A percentile compares a stretch with the other conserved stretches of the same genome.
phyloP scores from a whole-genome alignment of 805 yeast genomes.

The Metschnikowia amazonensis region DNA sequence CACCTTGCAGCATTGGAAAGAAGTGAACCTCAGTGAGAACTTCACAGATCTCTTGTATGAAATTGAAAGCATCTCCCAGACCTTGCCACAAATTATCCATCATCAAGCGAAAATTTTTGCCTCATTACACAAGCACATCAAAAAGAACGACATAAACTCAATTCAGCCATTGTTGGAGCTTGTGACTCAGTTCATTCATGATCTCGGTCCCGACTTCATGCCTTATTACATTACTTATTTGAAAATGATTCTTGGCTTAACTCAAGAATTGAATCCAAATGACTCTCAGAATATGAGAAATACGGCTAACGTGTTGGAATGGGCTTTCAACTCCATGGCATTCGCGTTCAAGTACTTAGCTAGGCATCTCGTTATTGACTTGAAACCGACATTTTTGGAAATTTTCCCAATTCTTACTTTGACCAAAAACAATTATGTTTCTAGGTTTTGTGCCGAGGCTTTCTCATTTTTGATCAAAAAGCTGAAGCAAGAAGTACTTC shows the following conservation, averaged over 20 bases:
- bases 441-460: constrained; percentile 88
- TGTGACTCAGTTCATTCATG: constrained; percentile 83
- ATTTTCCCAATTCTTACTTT: constrained; percentile 62
- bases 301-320: constrained; percentile 65
- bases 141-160: constrained; percentile 61
- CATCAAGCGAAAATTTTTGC: constrained; percentile 61
- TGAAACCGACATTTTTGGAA: constrained; percentile 63
- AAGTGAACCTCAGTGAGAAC: constrained; percentile 70
- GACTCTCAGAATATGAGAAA: constrained; percentile 52
- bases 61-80: constrained; percentile 53
- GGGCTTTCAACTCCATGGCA: constrained; percentile 81
- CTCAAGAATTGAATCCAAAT: constrained; percentile 34
- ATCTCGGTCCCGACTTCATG: constrained; percentile 87
- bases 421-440: constrained; percentile 55
- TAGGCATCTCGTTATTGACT: constrained; percentile 55
- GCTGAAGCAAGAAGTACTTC: constrained; percentile 47
- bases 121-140: constrained; percentile 44
- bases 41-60: constrained; percentile 62
- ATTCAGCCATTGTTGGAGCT: constrained; percentile 76
- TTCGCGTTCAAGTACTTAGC: constrained; percentile 86
- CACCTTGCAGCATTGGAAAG: constrained; percentile 82
- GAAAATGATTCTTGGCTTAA: constrained; percentile 45
- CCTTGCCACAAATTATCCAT: constrained; percentile 76
- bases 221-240: constrained; percentile 59
- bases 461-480: constrained; percentile 78